Evolutionary conservation across 2,329 filamentous ascomycete species (phyloP), one percentile per base, ranked within the genome.

Genomic region (Macroventuria anomochaeta): DNA sequence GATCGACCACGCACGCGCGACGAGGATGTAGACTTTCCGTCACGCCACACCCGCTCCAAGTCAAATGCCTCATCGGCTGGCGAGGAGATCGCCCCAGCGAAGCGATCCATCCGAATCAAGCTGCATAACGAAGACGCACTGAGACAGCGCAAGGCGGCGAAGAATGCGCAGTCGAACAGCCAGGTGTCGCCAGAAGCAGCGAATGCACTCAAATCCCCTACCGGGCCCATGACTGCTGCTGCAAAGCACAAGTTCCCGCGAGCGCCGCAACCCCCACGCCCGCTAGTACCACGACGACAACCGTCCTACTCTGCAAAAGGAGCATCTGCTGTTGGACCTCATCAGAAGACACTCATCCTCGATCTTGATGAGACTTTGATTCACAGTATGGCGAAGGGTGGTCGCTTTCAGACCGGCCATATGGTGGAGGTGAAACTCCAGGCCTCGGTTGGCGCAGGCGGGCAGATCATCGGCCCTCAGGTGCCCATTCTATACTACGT

Each of bases 401-500:
- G 93, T 46, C 86, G 93, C 54, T 96, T 96, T 88, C 93, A 91
- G 67, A 93, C 91, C 17, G 95, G 95, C 15, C 95, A 99, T 77
- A 99, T 99, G 95, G 93, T 99, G 46, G 95, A 99, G 78, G 95
- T 99, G 59, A 92, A 92, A 67, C 83, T 96, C 56, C 90, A 89
- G 72, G 88, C 88, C 53, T 86, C 57, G 78, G 83, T 91, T 37
- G 87, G 85, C 48, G 83, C 85, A 40, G 86, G 85, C 26, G 87
- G 88, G 21, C 83, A 87, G 62, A 80, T 85, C 17, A 78, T 90
- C 21, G 91, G 90, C 7, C 91, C 92, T 33, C 93, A 96, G 70
- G 93, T 99, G 71, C 95, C 95, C 1, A 97, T 99, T 63, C 78
- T 99, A 57, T 99, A 99, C 79, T 99, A 97, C 80, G 95, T 99